Conservation (phyloP, 352 stramenopile species). For the Phytophthora brassicae region DNA sequence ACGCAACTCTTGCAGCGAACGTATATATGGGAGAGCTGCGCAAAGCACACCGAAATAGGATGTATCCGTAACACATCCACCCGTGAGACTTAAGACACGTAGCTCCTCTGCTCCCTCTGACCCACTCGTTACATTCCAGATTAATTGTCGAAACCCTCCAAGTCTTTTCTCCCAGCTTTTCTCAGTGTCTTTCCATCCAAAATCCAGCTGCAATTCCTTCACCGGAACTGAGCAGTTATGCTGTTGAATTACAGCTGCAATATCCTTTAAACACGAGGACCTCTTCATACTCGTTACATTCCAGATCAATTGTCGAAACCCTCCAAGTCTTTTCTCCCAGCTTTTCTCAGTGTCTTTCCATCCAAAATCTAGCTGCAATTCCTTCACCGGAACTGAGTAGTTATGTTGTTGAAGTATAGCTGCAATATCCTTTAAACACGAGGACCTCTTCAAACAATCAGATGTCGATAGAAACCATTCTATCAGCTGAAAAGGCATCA, state of each 20-base stretch:
- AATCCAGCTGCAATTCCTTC: conserved; percentile 14
- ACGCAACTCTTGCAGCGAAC: conserved; percentile 10
- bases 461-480: conserved; percentile 9
- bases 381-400: neutral
- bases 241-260: neutral
- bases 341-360: conserved; percentile 10
- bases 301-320: conserved; percentile 15
- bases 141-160: conserved; percentile 7
- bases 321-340: conserved; percentile 14
- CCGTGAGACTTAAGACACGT: conserved; percentile 2
- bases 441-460: conserved; percentile 18
- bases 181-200: conserved; percentile 11
- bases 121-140: conserved; percentile 11
- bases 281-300: conserved; percentile 7
- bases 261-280: conserved; percentile 15
- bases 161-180: conserved; percentile 18
- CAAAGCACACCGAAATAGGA: conserved; percentile 15
- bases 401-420: neutral
- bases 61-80: neutral
- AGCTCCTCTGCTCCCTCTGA: neutral
- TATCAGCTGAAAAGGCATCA: conserved; percentile 14
- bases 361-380: conserved; percentile 18
- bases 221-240: neutral
- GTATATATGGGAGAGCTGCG: conserved; percentile 13
- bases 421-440: conserved; percentile 10